A percentile compares a stretch with the other conserved stretches of the same genome.
phyloP scores from a whole-genome alignment of 768 basidiomycete species.

The Leccinum subgranulosum region DNA sequence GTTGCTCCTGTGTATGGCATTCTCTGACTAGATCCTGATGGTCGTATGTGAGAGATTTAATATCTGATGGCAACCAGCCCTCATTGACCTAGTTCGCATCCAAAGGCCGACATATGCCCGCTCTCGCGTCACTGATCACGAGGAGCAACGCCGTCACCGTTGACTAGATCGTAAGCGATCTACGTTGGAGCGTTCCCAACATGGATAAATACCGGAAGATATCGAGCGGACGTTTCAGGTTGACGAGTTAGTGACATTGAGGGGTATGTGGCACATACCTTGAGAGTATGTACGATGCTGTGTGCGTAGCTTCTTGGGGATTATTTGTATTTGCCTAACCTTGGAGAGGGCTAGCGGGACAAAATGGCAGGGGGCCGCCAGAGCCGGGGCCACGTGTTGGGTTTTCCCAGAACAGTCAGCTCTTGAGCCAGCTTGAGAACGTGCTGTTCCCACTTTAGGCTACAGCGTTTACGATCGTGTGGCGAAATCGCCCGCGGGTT shows the following conservation, averaged over 20 bases:
- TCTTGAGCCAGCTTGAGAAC: constrained; percentile 14
- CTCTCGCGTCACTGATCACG: background rate
- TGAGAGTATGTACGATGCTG: constrained; percentile 3
- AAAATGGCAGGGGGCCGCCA: background rate
- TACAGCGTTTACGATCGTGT: constrained; percentile 10
- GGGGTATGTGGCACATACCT: background rate
- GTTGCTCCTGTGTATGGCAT: background rate
- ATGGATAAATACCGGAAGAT: background rate
- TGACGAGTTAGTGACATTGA: background rate
- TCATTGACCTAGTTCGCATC: constrained; percentile 1
- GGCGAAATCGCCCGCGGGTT: constrained; percentile 20
- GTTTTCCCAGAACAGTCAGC: constrained; percentile 19
- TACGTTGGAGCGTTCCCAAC: background rate
- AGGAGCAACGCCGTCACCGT: background rate
- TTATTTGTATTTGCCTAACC: constrained; percentile 23
- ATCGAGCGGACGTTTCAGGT: background rate
- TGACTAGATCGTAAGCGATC: background rate
- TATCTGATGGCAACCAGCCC: background rate
- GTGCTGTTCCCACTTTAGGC: constrained; percentile 8
- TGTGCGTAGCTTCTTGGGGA: constrained; percentile 12
- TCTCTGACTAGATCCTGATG: background rate
- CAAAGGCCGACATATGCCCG: constrained; percentile 13
- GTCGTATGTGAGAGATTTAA: background rate
- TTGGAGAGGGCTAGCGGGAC: background rate
- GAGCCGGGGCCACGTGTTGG: constrained; percentile 13